Base-by-base conservation (phyloP, 2,329 filamentous ascomycete genomes). In the Geosmithia morbida region DNA sequence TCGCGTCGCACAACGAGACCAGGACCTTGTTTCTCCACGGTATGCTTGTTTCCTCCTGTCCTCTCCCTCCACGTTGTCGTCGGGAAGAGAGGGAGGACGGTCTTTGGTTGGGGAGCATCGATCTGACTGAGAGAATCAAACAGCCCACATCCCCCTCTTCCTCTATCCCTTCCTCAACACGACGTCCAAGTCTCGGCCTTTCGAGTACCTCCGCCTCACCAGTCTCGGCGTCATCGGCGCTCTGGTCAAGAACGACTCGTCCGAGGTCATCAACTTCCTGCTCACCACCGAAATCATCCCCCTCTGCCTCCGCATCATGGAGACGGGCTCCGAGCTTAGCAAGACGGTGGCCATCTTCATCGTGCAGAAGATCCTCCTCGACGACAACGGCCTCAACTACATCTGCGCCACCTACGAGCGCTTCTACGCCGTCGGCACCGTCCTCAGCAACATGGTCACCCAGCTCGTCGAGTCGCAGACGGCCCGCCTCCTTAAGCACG, bases 331-430 rank as follows among this genome's bases (percentile, higher is more conserved):
- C 1, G 92, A 98, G 66, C 76, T 98, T 51, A 96, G 88, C 72
- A 98, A 98, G 72, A 98, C 92, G 1, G 92, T 98, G 14, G 92
- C 92, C 49, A 98, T 98, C 58, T 98, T 98, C 70, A 98, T 98
- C 57, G 92, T 98, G 17, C 92, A 98, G 67, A 98, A 98, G 74
- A 98, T 98, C 22, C 70, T 98, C 46, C 77, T 98, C 2, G 92
- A 98, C 60, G 92, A 98, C 58, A 90, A 94, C 57, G 92, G 92
- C 3, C 75, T 98, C 52, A 92, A 92, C 59, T 98, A 98, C 66
- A 98, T 98, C 50, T 98, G 92, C 67, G 90, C 94, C 53, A 98
- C 92, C 1, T 98, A 98, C 58, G 92, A 98, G 71, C 79, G 92
- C 18, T 98, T 98, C 67, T 98, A 97, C 57, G 92, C 92, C 7